phyloP scores from a whole-genome alignment of 352 stramenopile genomes.

The Globisporangium acanthophoron region DNA sequence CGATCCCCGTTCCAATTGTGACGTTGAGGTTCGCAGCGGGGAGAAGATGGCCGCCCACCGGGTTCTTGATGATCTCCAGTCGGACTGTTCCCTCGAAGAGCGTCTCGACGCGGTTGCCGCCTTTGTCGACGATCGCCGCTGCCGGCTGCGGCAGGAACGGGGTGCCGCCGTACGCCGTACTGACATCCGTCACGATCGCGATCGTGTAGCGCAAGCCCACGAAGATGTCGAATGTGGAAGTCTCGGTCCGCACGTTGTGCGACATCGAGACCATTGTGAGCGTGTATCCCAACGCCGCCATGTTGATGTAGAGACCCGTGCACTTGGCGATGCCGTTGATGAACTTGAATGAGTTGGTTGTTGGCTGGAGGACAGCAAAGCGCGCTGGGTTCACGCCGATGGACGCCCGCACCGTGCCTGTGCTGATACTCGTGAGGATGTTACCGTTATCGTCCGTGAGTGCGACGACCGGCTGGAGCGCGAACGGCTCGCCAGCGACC shows the following conservation, averaged over 20 bases:
- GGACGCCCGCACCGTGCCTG: conserved; percentile 42
- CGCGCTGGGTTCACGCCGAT: conserved; percentile 49
- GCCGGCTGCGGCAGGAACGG: conserved; percentile 71
- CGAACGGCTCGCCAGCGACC: conserved; percentile 51
- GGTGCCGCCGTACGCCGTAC: conserved; percentile 71
- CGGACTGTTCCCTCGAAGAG: conserved; percentile 46
- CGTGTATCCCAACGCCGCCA: conserved; percentile 56
- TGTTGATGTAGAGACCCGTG: conserved; percentile 64
- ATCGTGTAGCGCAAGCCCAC: conserved; percentile 58
- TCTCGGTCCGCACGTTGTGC: conserved; percentile 68
- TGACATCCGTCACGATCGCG: conserved; percentile 63
- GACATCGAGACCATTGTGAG: conserved; percentile 58
- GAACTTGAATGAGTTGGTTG: conserved; percentile 51
- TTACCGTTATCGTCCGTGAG: conserved; percentile 75
- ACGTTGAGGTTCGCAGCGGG: conserved; percentile 40
- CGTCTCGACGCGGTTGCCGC: conserved; percentile 54
- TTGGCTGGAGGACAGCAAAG: conserved; percentile 45
- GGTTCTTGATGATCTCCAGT: conserved; percentile 68
- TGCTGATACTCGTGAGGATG: conserved; percentile 57
- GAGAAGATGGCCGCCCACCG: conserved; percentile 40
- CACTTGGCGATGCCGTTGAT: conserved; percentile 73
- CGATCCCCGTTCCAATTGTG: conserved; percentile 46
- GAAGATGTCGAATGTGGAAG: conserved; percentile 60
- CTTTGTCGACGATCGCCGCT: conserved; percentile 73
- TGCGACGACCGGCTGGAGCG: conserved; percentile 56